These are phyloP conservation scores for Peniophora sp. DNA, from an alignment of 1,284 basidiomycete genomes.

Conservation along the genomic window DNA sequence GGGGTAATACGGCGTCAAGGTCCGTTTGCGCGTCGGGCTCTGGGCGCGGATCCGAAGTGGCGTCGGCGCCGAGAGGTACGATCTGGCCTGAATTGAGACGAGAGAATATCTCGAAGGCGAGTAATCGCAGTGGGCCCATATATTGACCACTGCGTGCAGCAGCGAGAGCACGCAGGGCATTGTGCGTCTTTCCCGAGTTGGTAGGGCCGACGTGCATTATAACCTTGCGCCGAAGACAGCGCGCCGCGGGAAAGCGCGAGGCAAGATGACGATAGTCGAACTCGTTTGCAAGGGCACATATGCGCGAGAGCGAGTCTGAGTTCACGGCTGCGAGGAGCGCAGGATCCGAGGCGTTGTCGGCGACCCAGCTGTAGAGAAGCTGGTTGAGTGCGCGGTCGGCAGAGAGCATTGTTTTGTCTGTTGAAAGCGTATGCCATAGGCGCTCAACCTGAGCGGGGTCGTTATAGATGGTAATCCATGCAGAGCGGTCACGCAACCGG, in stretches of 20 bases:
- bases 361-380: too few species aligned
- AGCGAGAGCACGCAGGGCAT: constrained; percentile 84
- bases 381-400: too few species aligned
- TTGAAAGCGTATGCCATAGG: too few species aligned
- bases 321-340: too few species aligned
- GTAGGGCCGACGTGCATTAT: constrained; percentile 97
- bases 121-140: constrained; percentile 84
- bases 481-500: too few species aligned
- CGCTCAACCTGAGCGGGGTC: too few species aligned
- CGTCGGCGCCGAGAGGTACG: constrained; percentile 43
- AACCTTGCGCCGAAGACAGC: constrained; percentile 58
- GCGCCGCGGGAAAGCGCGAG: constrained; percentile 32
- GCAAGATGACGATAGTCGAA: constrained; percentile 30
- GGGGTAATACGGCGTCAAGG: too few species aligned
- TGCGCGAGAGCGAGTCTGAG: too few species aligned
- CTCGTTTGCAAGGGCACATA: too few species aligned
- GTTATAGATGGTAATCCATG: too few species aligned
- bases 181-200: constrained; percentile 96
- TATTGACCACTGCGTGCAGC: constrained; percentile 74
- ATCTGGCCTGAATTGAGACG: constrained; percentile 88
- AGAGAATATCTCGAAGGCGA: constrained; percentile 95
- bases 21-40: constrained; percentile 17
- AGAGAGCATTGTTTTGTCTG: too few species aligned
- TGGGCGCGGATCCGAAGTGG: constrained; percentile 17
- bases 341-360: too few species aligned